These are phyloP conservation scores for Polysphondylium violaceum DNA, from an alignment of 78 protist species.

Conservation along the genomic window DNA sequence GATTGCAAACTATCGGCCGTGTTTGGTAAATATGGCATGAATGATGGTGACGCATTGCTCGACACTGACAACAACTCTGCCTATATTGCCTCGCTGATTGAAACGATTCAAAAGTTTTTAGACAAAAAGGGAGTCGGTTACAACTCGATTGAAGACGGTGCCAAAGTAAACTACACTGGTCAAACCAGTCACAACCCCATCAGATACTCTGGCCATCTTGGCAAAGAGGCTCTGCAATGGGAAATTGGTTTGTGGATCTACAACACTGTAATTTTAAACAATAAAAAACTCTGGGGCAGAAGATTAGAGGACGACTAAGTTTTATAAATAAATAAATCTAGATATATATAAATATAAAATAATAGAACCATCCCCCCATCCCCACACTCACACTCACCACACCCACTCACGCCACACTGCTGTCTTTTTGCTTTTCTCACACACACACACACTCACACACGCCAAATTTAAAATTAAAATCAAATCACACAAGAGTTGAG, in stretches of 20 bases:
- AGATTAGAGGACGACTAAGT: slow-evolving; percentile 21
- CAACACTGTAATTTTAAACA: slow-evolving; percentile 18
- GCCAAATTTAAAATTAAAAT: too few relatives aligned
- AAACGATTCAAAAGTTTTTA: slow-evolving; percentile 44
- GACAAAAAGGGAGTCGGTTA: slow-evolving; percentile 34
- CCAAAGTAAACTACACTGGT: slow-evolving; percentile 2
- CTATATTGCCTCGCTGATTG: slow-evolving; percentile 29
- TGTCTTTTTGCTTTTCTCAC: too few relatives aligned
- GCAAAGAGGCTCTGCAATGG: neutral
- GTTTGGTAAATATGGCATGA: slow-evolving; percentile 67
- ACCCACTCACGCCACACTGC: too few relatives aligned
- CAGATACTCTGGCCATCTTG: slow-evolving; percentile 45
- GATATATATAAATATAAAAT: too few relatives aligned
- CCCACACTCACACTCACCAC: too few relatives aligned
- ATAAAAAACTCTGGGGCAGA: slow-evolving; percentile 14
- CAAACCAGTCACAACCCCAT: slow-evolving; percentile 59
- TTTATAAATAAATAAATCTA: too few relatives aligned
- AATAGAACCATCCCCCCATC: too few relatives aligned
- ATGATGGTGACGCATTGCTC: slow-evolving; percentile 68
- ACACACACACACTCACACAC: too few relatives aligned
- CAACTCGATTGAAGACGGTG: slow-evolving; percentile 24
- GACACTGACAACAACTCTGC: slow-evolving; percentile 15
- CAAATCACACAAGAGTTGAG: too few relatives aligned
- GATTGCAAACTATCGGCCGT: slow-evolving; percentile 26
- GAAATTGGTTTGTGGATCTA: slow-evolving; percentile 49